These are phyloP conservation scores for Poronia punctata DNA, from an alignment of 495 filamentous ascomycete genomes.

Conservation along the genomic window DNA sequence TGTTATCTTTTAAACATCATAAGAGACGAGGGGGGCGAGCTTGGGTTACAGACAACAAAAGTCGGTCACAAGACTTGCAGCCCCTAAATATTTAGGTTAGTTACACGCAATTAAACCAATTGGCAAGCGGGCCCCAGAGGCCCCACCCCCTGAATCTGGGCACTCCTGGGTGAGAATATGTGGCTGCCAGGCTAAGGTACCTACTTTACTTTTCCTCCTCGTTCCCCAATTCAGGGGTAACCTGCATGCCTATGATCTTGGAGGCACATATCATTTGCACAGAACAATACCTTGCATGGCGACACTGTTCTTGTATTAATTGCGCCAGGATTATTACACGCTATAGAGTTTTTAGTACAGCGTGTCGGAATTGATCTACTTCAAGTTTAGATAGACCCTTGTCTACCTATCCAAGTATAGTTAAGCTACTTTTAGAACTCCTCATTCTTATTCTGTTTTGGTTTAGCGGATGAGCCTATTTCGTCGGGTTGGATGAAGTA, in stretches of 20 bases:
- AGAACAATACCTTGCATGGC: too few relatives aligned
- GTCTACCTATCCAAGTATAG: constrained; percentile 1
- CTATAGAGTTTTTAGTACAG: neutral
- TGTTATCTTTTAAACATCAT: too few relatives aligned
- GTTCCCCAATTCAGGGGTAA: too few relatives aligned
- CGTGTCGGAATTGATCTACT: constrained; percentile 2
- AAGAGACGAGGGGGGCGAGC: too few relatives aligned
- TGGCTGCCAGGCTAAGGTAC: neutral
- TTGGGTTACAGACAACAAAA: too few relatives aligned
- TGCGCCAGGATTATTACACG: too few relatives aligned
- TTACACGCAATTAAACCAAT: too few relatives aligned
- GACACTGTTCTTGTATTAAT: too few relatives aligned
- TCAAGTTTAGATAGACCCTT: constrained; percentile 4
- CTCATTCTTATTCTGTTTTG: constrained; percentile 4
- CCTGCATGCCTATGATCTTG: too few relatives aligned
- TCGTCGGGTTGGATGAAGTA: neutral
- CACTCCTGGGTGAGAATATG: too few relatives aligned
- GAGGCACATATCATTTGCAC: too few relatives aligned
- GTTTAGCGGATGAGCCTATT: neutral
- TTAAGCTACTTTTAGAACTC: constrained; percentile 3
- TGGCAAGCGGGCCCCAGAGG: neutral
- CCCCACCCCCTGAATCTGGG: constrained; percentile 1
- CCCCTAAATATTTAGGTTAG: neutral
- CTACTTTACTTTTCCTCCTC: neutral
- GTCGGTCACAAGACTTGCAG: constrained; percentile 4